Evolutionary conservation across 2,329 filamentous ascomycete species (phyloP), one percentile per base, ranked within the genome.

Genomic region (Trichoderma polysporum): DNA sequence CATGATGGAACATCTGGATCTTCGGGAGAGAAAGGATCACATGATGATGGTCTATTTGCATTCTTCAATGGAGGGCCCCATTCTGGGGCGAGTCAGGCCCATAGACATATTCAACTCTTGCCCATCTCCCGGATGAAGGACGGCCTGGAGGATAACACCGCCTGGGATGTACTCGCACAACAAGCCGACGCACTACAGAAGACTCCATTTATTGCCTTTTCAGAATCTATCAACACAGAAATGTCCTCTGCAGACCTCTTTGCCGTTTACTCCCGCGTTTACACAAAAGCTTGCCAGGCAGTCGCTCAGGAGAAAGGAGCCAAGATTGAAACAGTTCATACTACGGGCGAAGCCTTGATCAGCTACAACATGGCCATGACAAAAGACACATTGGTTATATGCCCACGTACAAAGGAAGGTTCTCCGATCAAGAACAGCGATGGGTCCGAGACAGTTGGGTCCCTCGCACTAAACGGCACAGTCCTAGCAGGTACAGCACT

Each of bases 11-110:
- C 10, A 17, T 6, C 52, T 12, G 17, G 39, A 10, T 12, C 61
- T 6, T 22, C 19, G 27, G 17, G 12, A 13, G 22, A 57, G 37
- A 49, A 41, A 12, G 35, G 8, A 50, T 47, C 52, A 2, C 58
- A 66, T 10, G 17, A 37, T 1, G 70, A 71, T 19, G 82, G 83
- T 31, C 76, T 91, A 1, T 90, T 85, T 70, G 87, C 85, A 0
- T 91, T 91, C 74, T 91, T 90, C 82, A 93, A 92, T 76, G 88
- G 86, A 35, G 90, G 90, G 1, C 76, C 82, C 12, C 83, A 89
- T 72, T 91, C 88, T 4, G 90, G 90, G 2, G 89, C 90, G 1
- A 90, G 88, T 70, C 90, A 93, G 74, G 85, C 90, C 13, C 90
- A 92, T 73, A 78, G 90, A 4, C 90, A 93, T 72, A 76, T 93